Conservation (phyloP, 192 early-diverging fungal genomes). For the Paraglomus brasilianum region DNA sequence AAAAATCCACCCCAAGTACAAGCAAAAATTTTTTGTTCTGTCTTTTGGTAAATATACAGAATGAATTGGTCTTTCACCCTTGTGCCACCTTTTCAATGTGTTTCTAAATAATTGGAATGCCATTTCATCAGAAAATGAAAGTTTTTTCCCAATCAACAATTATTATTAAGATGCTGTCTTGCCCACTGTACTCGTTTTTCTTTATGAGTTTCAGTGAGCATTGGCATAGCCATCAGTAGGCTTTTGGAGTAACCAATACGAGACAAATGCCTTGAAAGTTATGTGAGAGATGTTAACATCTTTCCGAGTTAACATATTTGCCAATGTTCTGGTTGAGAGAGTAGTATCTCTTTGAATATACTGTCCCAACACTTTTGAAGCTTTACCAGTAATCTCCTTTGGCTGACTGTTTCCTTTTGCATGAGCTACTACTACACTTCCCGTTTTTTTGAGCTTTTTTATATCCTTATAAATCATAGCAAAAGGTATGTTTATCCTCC, state of each 20-base stretch:
- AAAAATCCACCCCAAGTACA: constrained; percentile 16
- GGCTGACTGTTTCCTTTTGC: constrained; percentile 1
- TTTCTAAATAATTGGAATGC: not conserved
- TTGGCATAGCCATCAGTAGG: not conserved
- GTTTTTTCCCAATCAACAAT: too few species aligned
- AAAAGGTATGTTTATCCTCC: not conserved
- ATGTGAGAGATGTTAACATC: constrained; percentile 2
- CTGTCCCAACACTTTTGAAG: not conserved
- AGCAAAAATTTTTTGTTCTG: constrained; percentile 8
- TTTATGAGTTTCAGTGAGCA: not conserved
- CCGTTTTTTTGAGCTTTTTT: constrained; percentile 21
- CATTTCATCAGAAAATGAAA: constrained; percentile 13
- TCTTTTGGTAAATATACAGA: constrained; percentile 2
- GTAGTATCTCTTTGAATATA: not conserved
- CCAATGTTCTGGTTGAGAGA: not conserved
- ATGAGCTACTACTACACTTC: constrained; percentile 8
- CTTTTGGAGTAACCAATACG: not conserved
- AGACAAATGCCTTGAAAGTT: constrained; percentile 2
- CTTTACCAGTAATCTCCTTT: not conserved
- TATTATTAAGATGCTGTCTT: constrained; percentile 18
- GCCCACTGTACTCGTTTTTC: constrained; percentile 1
- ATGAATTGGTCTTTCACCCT: not conserved
- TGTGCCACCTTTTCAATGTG: constrained; percentile 1
- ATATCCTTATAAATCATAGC: constrained; percentile 20
- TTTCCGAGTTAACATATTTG: not conserved